phyloP scores from a whole-genome alignment of 2,329 filamentous ascomycete genomes.

The Colletotrichum sp. region DNA sequence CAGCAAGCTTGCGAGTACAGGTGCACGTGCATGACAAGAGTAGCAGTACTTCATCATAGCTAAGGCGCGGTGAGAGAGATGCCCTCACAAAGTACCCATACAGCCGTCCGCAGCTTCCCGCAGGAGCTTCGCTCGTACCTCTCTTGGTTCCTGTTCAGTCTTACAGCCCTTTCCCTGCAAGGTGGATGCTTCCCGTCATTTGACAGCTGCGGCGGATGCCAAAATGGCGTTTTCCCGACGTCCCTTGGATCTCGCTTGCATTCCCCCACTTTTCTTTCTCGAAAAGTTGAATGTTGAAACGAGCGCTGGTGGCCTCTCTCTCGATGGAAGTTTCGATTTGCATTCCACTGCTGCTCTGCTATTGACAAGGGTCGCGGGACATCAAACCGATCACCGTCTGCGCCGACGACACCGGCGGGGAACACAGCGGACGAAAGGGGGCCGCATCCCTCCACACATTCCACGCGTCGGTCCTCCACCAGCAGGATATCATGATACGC shows the following conservation, averaged over 20 bases:
- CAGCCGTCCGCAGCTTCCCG: neutral
- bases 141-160: neutral
- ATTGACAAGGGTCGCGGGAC: neutral
- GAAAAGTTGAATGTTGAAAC: slow-evolving; percentile 12
- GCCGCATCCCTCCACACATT: neutral
- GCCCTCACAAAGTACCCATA: neutral
- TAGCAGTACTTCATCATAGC: neutral
- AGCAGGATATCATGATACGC: neutral
- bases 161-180: neutral
- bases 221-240: slow-evolving; percentile 18
- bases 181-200: slow-evolving; percentile 19
- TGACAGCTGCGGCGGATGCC: slow-evolving; percentile 19
- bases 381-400: slow-evolving; percentile 9
- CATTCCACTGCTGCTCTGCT: neutral
- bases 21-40: neutral
- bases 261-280: slow-evolving; percentile 13
- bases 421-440: neutral
- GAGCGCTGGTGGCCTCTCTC: slow-evolving; percentile 2
- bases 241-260: neutral
- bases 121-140: neutral
- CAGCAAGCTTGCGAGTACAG: neutral
- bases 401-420: neutral
- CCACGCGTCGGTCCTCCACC: neutral
- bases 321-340: slow-evolving; percentile 8
- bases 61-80: neutral